phyloP scores from a whole-genome alignment of 345 rosid species.

The Gossypium anomalum region DNA sequence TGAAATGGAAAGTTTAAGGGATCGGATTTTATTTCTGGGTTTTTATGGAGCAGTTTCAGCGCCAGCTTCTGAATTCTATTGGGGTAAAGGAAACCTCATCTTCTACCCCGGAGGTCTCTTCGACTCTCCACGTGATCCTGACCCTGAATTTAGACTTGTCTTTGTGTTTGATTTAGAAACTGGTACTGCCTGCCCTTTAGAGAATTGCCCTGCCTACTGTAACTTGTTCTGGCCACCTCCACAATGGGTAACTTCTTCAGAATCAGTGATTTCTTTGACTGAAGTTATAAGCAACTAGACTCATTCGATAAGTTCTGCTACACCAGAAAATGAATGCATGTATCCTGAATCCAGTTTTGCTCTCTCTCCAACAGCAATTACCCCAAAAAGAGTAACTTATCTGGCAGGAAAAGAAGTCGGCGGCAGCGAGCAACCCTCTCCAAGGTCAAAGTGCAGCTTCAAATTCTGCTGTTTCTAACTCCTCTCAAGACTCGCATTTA shows the following conservation, averaged over 20 bases:
- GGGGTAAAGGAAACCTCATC: conserved; percentile 49
- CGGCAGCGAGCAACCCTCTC: not conserved
- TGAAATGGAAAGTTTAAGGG: conserved; percentile 44
- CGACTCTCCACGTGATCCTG: not conserved
- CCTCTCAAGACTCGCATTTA: not conserved
- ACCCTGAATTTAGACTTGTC: not conserved
- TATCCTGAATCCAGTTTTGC: not conserved
- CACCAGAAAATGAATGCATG: not conserved
- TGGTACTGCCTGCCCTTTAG: conserved; percentile 42
- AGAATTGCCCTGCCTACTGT: conserved; percentile 35
- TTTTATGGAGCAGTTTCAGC: conserved; percentile 56
- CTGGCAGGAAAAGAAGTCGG: not conserved
- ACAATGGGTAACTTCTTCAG: conserved; percentile 42
- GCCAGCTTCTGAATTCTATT: conserved; percentile 35
- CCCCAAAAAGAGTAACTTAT: not conserved
- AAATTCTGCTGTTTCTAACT: not conserved
- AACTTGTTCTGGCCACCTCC: conserved; percentile 89
- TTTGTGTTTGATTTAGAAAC: conserved; percentile 62
- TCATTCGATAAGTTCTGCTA: not conserved
- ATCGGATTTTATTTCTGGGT: conserved; percentile 62
- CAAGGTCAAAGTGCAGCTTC: conserved; percentile 1
- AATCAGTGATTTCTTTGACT: not conserved
- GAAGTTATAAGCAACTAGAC: not conserved
- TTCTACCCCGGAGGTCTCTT: conserved; percentile 44
- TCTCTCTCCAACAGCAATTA: not conserved